Conservation (phyloP, 352 stramenopile species). For the Pythium utonaiense region DNA sequence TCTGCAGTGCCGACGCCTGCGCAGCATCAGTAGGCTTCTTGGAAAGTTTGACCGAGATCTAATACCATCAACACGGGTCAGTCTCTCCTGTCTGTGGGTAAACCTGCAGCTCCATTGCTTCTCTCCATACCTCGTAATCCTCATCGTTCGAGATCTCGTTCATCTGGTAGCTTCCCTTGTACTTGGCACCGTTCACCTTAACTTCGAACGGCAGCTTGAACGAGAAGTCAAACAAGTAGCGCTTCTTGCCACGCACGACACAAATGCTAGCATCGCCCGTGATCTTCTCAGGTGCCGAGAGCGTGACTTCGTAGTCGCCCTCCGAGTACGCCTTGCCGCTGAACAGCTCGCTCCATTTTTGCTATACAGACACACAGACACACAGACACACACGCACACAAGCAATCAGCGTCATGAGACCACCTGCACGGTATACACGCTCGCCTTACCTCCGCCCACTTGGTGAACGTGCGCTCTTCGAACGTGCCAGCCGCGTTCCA, state of each 20-base stretch:
- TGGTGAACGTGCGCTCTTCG: slow-evolving; percentile 85
- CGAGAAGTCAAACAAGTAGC: slow-evolving; percentile 85
- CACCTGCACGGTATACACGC: too few species aligned
- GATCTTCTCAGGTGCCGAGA: slow-evolving; percentile 70
- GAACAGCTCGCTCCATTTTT: slow-evolving; percentile 63
- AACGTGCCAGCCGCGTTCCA: slow-evolving; percentile 93
- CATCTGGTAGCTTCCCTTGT: slow-evolving; percentile 69
- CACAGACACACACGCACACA: not conserved
- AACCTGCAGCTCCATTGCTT: not conserved
- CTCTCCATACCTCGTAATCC: slow-evolving; percentile 72
- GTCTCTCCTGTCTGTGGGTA: not conserved
- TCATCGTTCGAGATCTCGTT: slow-evolving; percentile 87
- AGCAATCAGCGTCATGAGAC: too few species aligned
- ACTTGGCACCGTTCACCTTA: slow-evolving; percentile 38
- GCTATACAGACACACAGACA: slow-evolving; percentile 25
- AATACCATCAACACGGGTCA: not conserved
- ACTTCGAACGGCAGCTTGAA: slow-evolving; percentile 78
- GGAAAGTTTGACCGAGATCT: slow-evolving; percentile 56
- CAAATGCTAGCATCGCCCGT: slow-evolving; percentile 85
- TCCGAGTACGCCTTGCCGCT: slow-evolving; percentile 37
- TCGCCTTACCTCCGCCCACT: slow-evolving; percentile 60
- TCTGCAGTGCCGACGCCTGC: slow-evolving; percentile 43
- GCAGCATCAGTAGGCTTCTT: slow-evolving; percentile 45
- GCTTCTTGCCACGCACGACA: slow-evolving; percentile 86
- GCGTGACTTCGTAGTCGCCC: slow-evolving; percentile 34